These are phyloP conservation scores for Sisymbrium irio DNA, from an alignment of 345 rosid genomes.

Conservation along the genomic window DNA sequence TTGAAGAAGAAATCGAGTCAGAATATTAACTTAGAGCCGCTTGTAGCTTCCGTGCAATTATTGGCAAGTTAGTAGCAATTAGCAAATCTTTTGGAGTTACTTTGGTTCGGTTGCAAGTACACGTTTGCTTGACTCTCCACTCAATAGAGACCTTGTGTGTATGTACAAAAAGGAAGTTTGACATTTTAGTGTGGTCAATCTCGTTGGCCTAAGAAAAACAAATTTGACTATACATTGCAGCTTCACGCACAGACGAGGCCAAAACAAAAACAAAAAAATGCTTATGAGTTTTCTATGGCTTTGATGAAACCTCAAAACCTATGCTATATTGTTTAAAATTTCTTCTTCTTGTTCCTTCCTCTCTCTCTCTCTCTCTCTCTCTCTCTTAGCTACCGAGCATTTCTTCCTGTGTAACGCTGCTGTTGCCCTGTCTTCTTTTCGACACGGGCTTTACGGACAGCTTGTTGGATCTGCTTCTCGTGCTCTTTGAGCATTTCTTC, in stretches of 20 bases:
- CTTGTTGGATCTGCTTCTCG: slow-evolving; percentile 88
- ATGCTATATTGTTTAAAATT: background rate
- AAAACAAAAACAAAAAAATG: background rate
- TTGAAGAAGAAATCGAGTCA: background rate
- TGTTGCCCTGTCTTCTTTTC: slow-evolving; percentile 44
- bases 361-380: background rate
- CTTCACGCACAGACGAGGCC: slow-evolving; percentile 24
- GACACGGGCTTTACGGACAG: slow-evolving; percentile 72
- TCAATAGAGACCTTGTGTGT: slow-evolving; percentile 10
- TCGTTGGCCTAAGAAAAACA: slow-evolving; percentile 22
- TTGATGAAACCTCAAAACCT: slow-evolving; percentile 10
- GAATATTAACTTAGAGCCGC: too few species aligned
- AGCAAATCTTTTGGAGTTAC: background rate
- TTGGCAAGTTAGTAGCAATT: background rate
- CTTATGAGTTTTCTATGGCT: slow-evolving; percentile 10
- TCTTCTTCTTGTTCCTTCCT: background rate
- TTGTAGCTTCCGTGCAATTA: too few species aligned
- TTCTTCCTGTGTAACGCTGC: slow-evolving; percentile 25
- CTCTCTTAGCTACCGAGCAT: slow-evolving; percentile 24
- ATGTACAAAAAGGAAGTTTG: slow-evolving; percentile 23
- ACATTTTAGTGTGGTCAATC: slow-evolving; percentile 19
- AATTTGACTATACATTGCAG: slow-evolving; percentile 16
- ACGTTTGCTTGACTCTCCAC: slow-evolving; percentile 26
- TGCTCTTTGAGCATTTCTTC: slow-evolving; percentile 90
- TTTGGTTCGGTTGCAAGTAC: background rate